Evolutionary conservation across 495 filamentous ascomycete species (phyloP), one percentile per base, ranked within the genome.

Genomic region (Lasiosphaeris hirsuta): DNA sequence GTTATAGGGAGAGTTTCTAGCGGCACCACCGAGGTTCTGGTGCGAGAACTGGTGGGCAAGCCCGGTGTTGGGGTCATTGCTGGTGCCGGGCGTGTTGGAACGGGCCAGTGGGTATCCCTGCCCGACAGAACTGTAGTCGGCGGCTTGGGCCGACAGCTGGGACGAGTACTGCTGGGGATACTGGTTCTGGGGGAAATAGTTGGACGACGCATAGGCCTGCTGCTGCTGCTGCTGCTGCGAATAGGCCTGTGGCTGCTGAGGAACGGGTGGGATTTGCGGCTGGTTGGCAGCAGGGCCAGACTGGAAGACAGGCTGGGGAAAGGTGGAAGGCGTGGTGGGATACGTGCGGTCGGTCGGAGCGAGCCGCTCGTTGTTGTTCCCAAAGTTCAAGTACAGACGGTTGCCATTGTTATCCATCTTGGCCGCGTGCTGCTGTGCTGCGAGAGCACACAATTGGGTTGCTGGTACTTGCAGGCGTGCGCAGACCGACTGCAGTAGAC

Each of bases 41-140:
- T 97, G 92, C 37, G 93, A 94, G 69, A 99, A 92, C 69, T 99
- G 94, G 66, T 96, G 90, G 61, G 90, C 90, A 46, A 99, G 79
- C 18, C 91, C 93, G 60, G 91, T 89, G 77, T 80, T 89, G 78
- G 76, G 85, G 80, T 79, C 88, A 76, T 78, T 87, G 58, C 63
- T 71, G 71, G 67, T 85, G 72, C 72, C 78, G 57, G 76, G 74
- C 17, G 69, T 79, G 68, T 69, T 79, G 60, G 72, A 82, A 58
- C 83, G 78, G 36, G 80, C 76, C 70, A 88, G 87, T 60, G 85
- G 85, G 46, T 71, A 73, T 56, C 69, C 71, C 54, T 68, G 66
- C 44, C 60, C 66, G 62, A 68, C 68, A 56, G 62, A 63, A 51
- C 61, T 64, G 61, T 72, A 67, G 46, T 63, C 62, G 50, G 55